These are phyloP conservation scores for Globisporangium recalcitrans DNA, from an alignment of 352 stramenopile genomes.

Conservation along the genomic window DNA sequence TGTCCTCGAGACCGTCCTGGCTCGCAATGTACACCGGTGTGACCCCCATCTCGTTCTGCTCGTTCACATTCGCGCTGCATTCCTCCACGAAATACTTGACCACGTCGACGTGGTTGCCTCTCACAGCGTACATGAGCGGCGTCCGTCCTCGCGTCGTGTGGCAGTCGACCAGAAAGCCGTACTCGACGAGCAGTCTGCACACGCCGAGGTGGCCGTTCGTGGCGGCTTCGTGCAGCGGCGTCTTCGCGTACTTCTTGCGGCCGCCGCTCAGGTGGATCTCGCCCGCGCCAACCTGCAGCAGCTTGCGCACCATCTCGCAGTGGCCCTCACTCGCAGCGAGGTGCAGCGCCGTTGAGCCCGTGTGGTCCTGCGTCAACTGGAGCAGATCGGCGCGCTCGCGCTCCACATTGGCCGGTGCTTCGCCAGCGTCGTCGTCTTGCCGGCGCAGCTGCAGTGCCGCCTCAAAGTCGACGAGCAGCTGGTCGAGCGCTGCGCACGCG, in stretches of 20 bases:
- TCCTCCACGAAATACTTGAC: conserved; percentile 39
- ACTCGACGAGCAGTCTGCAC: conserved; percentile 46
- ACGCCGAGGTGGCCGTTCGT: conserved; percentile 53
- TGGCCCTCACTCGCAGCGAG: conserved; percentile 58
- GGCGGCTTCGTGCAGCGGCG: conserved; percentile 68
- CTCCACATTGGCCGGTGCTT: background rate
- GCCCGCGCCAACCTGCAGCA: conserved; percentile 45
- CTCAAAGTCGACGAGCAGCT: conserved; percentile 22
- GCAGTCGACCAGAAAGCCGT: conserved; percentile 62
- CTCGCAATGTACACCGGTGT: conserved; percentile 66
- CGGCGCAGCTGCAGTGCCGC: conserved; percentile 5
- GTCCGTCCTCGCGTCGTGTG: conserved; percentile 74
- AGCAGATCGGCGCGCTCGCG: conserved; percentile 34
- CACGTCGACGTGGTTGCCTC: conserved; percentile 51
- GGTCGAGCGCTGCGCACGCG: conserved; percentile 26
- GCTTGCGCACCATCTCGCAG: conserved; percentile 31
- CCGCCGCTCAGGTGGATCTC: conserved; percentile 58
- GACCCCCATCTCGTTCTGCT: conserved; percentile 78
- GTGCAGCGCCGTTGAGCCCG: conserved; percentile 55
- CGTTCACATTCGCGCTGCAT: conserved; percentile 50
- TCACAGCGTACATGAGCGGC: conserved; percentile 73
- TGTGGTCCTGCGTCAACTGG: conserved; percentile 66
- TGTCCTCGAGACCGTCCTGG: conserved; percentile 45
- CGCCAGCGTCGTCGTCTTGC: background rate
- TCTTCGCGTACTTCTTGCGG: conserved; percentile 60